These are phyloP conservation scores for Moesziomyces parantarcticus DNA, from an alignment of 1,284 basidiomycete genomes.

Conservation along the genomic window DNA sequence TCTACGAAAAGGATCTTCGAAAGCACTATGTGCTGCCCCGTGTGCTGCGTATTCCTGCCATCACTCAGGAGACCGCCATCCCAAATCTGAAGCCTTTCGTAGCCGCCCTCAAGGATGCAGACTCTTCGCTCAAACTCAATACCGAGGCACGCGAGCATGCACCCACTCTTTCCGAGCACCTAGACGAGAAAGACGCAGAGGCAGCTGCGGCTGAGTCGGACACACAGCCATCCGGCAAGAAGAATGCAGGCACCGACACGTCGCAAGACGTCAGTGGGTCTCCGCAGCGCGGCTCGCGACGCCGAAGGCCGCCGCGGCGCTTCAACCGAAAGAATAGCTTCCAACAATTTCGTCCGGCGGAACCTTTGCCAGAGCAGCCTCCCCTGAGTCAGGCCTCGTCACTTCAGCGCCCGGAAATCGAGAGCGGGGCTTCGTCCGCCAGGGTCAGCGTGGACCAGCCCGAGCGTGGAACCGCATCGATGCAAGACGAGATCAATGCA, in stretches of 20 bases:
- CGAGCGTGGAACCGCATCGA: not conserved
- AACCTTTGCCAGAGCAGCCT: not conserved
- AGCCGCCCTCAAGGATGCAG: conserved; percentile 4
- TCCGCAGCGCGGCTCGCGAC: not conserved
- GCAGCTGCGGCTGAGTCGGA: not conserved
- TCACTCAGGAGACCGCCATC: conserved; percentile 21
- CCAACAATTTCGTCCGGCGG: not conserved
- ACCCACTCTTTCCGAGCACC: conserved; percentile 1
- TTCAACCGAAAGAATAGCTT: conserved; percentile 1
- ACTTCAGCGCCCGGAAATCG: not conserved
- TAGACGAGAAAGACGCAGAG: conserved; percentile 1
- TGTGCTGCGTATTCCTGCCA: conserved; percentile 27
- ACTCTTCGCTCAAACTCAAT: conserved; percentile 7
- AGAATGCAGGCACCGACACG: not conserved
- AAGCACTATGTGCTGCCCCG: conserved; percentile 36
- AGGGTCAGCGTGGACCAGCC: not conserved
- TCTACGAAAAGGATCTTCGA: conserved; percentile 30
- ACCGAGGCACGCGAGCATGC: conserved; percentile 7
- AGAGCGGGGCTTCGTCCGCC: not conserved
- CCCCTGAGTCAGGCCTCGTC: not conserved
- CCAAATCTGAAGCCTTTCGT: conserved; percentile 13
- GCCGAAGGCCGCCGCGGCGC: not conserved
- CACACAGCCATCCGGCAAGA: not conserved
- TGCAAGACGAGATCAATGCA: not conserved
- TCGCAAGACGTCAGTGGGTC: not conserved